These are phyloP conservation scores for Pluteus cervinus DNA, from an alignment of 768 basidiomycete species.

Conservation along the genomic window DNA sequence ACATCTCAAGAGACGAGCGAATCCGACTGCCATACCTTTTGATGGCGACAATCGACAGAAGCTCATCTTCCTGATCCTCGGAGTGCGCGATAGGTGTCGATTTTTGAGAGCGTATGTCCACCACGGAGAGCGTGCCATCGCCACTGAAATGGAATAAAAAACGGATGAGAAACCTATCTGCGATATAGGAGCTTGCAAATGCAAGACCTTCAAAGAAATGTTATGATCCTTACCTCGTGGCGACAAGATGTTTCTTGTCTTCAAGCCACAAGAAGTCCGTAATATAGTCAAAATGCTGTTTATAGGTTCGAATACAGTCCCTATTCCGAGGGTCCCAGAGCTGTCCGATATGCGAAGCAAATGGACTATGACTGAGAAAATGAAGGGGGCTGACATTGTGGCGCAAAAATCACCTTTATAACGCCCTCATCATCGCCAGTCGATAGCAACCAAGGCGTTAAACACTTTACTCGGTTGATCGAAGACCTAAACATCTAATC, in stretches of 20 bases:
- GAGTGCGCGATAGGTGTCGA: slow-evolving; percentile 75
- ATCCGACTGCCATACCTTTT: slow-evolving; percentile 49
- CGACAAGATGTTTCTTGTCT: slow-evolving; percentile 78
- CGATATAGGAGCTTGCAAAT: neutral
- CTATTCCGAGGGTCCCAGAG: slow-evolving; percentile 84
- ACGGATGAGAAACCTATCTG: slow-evolving; percentile 1
- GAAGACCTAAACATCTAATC: slow-evolving; percentile 51
- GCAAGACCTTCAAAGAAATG: slow-evolving; percentile 1
- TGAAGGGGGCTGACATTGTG: neutral
- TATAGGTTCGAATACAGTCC: slow-evolving; percentile 60
- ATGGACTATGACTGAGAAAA: no score
- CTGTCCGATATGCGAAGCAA: no score
- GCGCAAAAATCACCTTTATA: slow-evolving; percentile 59
- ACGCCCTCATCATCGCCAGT: slow-evolving; percentile 95
- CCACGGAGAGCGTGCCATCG: slow-evolving; percentile 88
- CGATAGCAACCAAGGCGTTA: slow-evolving; percentile 66
- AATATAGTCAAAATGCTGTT: slow-evolving; percentile 92
- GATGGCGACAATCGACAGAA: slow-evolving; percentile 80
- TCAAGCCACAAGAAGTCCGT: slow-evolving; percentile 85
- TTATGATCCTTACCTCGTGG: slow-evolving; percentile 63
- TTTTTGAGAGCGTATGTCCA: slow-evolving; percentile 85
- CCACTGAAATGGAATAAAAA: slow-evolving; percentile 56
- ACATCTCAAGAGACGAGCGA: no score
- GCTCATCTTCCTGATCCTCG: slow-evolving; percentile 94
- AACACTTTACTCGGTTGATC: slow-evolving; percentile 77